Conservation (phyloP, 306 rosid species). For the Comarum palustre region DNA sequence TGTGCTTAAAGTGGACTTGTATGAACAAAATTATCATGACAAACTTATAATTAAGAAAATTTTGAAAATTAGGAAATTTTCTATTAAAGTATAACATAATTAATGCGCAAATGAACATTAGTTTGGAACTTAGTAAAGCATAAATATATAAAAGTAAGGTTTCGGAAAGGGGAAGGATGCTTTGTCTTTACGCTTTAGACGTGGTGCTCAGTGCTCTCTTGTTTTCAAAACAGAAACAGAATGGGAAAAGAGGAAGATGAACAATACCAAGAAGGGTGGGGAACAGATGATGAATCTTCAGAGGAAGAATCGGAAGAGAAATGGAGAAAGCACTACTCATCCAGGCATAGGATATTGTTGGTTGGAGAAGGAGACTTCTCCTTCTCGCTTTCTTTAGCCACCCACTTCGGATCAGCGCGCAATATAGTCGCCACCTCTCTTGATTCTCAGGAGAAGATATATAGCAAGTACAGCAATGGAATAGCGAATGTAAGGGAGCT, state of each 20-base stretch:
- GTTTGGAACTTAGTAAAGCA: too few relatives aligned
- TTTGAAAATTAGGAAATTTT: too few relatives aligned
- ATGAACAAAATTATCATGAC: too few relatives aligned
- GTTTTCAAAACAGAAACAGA: neutral
- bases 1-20: too few relatives aligned
- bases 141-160: too few relatives aligned
- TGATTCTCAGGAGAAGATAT: constrained; percentile 57
- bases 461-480: constrained; percentile 56
- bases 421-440: constrained; percentile 72
- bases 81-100: too few relatives aligned
- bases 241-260: constrained; percentile 16
- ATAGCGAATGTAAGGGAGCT: constrained; percentile 60
- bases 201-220: neutral
- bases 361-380: constrained; percentile 91
- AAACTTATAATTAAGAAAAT: too few relatives aligned
- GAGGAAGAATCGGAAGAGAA: constrained; percentile 33
- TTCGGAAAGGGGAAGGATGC: too few relatives aligned
- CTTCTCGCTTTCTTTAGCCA: constrained; percentile 58
- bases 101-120: too few relatives aligned
- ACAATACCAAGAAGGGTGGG: neutral
- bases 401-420: constrained; percentile 53
- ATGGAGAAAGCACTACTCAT: constrained; percentile 76
- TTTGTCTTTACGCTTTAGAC: too few relatives aligned
- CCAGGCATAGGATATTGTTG: constrained; percentile 55
- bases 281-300: constrained; percentile 14